Evolutionary conservation across 2,329 filamentous ascomycete species (phyloP).

Genomic region (Ophiocordyceps robertsii): DNA sequence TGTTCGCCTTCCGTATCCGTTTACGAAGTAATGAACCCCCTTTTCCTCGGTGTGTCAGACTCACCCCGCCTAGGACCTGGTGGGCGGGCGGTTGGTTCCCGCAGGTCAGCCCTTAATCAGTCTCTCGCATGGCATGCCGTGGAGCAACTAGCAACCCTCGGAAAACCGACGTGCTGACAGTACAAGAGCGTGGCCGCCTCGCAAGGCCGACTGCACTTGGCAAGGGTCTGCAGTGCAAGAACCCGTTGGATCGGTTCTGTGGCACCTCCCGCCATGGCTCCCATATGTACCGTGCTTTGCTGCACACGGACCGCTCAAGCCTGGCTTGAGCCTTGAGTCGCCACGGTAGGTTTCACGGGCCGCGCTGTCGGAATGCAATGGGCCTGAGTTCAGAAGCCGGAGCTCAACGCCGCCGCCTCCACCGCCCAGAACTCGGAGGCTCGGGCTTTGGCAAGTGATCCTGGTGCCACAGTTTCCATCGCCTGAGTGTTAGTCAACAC

Average conservation of each 20-base stretch:
- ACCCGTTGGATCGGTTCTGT: conserved; percentile 2
- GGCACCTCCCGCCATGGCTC: background rate
- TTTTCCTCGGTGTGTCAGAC: no score
- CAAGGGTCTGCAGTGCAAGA: conserved; percentile 7
- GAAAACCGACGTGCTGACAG: no score
- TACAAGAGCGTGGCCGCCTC: conserved; percentile 6
- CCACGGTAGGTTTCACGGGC: conserved; percentile 1
- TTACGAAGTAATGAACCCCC: no score
- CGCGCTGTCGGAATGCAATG: conserved; percentile 2
- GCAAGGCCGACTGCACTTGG: conserved; percentile 21
- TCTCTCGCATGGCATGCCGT: no score
- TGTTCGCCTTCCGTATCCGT: no score
- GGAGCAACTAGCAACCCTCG: no score
- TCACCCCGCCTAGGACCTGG: no score
- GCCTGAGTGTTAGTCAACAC: no score
- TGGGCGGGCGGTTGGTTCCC: no score
- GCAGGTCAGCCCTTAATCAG: no score
- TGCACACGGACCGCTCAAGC: conserved; percentile 1
- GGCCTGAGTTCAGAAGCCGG: no score
- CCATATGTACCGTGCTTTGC: background rate
- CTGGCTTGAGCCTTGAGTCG: conserved; percentile 1
- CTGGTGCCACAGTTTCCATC: no score
- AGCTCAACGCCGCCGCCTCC: background rate
- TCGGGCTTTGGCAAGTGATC: background rate
- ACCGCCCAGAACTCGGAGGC: background rate